Evolutionary conservation across 768 basidiomycete genomes (phyloP).

Genomic region (Macrolepiota fuliginosa): DNA sequence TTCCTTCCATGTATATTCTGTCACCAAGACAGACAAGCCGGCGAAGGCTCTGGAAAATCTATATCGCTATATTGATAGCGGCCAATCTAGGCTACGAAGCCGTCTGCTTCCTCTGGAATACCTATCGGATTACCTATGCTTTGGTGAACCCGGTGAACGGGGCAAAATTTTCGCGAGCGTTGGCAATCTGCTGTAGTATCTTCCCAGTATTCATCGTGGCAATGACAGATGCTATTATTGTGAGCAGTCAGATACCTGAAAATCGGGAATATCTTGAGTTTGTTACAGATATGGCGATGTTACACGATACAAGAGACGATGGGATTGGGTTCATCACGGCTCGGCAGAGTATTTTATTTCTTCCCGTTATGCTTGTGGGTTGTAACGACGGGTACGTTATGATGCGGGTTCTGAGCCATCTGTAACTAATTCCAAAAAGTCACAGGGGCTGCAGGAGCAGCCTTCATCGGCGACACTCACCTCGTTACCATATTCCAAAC

Average conservation of each 20-base stretch:
- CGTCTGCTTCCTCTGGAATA: background rate
- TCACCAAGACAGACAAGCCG: background rate
- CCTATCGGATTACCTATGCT: background rate
- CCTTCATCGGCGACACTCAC: background rate
- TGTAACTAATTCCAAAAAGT: background rate
- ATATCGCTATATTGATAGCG: background rate
- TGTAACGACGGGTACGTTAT: background rate
- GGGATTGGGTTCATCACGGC: background rate
- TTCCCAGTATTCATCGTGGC: background rate
- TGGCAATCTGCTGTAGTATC: background rate
- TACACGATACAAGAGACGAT: background rate
- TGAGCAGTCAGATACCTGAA: background rate
- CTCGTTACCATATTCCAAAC: background rate
- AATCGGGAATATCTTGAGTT: too few species aligned
- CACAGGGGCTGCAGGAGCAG: background rate
- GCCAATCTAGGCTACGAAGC: too few species aligned
- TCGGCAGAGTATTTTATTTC: background rate
- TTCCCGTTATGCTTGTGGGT: background rate
- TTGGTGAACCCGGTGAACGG: background rate
- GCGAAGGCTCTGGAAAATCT: background rate
- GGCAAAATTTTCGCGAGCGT: background rate
- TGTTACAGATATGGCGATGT: conserved; percentile 1
- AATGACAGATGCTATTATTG: background rate
- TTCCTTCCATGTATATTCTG: background rate
- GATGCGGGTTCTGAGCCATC: background rate